Evolutionary conservation across 148 eudicot genomes (phyloP).

Genomic region (Cornus suecica): DNA sequence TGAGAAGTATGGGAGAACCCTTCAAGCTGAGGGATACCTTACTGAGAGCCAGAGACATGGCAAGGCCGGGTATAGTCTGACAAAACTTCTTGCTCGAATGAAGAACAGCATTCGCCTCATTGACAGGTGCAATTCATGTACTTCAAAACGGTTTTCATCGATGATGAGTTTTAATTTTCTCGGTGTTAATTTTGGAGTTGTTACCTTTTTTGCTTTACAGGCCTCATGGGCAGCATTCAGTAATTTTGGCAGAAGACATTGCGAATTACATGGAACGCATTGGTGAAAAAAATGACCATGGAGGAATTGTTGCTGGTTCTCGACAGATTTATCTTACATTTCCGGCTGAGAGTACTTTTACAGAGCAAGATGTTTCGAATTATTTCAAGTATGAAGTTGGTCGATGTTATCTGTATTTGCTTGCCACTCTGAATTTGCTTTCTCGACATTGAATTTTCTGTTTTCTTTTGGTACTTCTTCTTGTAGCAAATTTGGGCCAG

Average conservation of each 20-base stretch:
- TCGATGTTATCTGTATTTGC: neutral
- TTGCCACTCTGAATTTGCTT: neutral
- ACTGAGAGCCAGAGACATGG: constrained; percentile 67
- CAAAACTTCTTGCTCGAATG: constrained; percentile 58
- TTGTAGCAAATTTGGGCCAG: constrained; percentile 53
- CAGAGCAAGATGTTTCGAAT: constrained; percentile 53
- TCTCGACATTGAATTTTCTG: neutral
- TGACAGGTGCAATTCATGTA: constrained; percentile 35
- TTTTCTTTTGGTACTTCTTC: neutral
- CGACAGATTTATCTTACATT: constrained; percentile 62
- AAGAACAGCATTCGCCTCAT: constrained; percentile 46
- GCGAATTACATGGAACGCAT: constrained; percentile 31
- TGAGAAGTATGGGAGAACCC: constrained; percentile 45
- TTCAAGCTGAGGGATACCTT: constrained; percentile 64
- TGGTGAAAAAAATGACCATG: constrained; percentile 40
- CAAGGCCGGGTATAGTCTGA: constrained; percentile 58
- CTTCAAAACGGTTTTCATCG: neutral
- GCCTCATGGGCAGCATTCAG: constrained; percentile 65
- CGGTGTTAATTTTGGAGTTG: neutral
- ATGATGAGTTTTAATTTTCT: neutral
- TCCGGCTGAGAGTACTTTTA: constrained; percentile 57
- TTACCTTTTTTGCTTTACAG: constrained; percentile 20
- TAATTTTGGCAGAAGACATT: constrained; percentile 49
- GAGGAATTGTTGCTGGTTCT: constrained; percentile 42
- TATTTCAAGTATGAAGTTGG: constrained; percentile 41